Base-by-base conservation (phyloP, 768 basidiomycete species). In the Pisolithus orientalis region DNA sequence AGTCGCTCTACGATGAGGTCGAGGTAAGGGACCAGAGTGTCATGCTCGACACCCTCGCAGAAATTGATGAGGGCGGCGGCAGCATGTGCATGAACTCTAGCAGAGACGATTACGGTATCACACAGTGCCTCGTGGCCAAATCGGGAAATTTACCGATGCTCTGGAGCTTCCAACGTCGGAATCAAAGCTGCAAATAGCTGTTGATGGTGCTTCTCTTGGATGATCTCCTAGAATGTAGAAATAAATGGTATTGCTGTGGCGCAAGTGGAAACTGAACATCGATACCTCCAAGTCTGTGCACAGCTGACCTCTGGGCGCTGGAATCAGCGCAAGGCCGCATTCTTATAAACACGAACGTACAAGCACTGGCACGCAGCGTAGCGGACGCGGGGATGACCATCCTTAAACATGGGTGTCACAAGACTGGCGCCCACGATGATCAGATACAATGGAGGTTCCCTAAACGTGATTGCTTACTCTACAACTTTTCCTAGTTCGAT, bases 41-140 rank as follows among this genome's bases (percentile, higher is more conserved):
- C 80, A 14, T 82, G 77, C 58, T 82, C 85, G 34, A 90, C 88
- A 34, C 90, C 88, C 64, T 93, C 87, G 66, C 90, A 94, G 70
- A 93, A 93, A 65, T 94, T 94, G 65, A 93, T 90, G 24, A 94
- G 74, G 0, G 90, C 90, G 0, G 91, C 86, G 0, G 90, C 89
- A 1, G 92, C 88, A 61, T 94, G 91, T 0, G 90, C 77, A 55
- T 92, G 90, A 0, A 94, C 89, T 25, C 91, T 92, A 58, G 32
- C 50, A 34, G 17, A 14, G 13, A 49, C 49, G 39, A 38, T 40
- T 34, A 51, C 8, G 55, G 52, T 27, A 27, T 28, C 39, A 45
- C 50, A 57, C 39, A 32, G 24, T 16, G 21, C 21, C 21, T 21
- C 21, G 21, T 21, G 11, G 39, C 21, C 27, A 6, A 40, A 40